These are phyloP conservation scores for Aspergillus floridensis DNA, from an alignment of 2,329 filamentous ascomycete genomes.

Conservation along the genomic window DNA sequence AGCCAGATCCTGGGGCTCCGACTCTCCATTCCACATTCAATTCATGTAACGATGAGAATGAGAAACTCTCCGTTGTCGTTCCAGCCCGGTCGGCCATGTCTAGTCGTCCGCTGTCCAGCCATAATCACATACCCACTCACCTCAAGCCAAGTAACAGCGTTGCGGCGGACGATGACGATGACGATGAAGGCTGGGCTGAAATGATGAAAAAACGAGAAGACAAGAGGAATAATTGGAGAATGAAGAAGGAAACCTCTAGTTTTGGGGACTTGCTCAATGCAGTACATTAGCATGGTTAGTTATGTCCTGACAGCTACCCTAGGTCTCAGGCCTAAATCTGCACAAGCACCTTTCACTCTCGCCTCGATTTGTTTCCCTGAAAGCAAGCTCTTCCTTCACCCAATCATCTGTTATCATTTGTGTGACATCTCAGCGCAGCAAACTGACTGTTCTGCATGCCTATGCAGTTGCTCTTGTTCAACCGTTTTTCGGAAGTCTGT, in stretches of 20 bases:
- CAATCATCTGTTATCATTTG: background rate
- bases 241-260: slow-evolving; percentile 39
- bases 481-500: background rate
- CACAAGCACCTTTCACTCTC: background rate
- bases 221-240: slow-evolving; percentile 48
- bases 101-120: slow-evolving; percentile 31
- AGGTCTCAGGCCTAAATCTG: background rate
- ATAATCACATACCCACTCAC: slow-evolving; percentile 17
- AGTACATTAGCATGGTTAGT: slow-evolving; percentile 28
- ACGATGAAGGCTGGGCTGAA: slow-evolving; percentile 51
- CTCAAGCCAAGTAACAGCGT: slow-evolving; percentile 19
- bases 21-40: slow-evolving; percentile 35
- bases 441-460: background rate
- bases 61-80: slow-evolving; percentile 21
- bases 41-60: slow-evolving; percentile 39
- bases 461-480: background rate
- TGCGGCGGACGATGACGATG: slow-evolving; percentile 45
- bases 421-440: background rate
- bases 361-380: background rate
- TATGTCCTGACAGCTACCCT: background rate
- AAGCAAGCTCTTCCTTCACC: slow-evolving; percentile 4
- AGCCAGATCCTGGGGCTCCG: slow-evolving; percentile 34
- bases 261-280: slow-evolving; percentile 40
- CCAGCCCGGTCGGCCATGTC: slow-evolving; percentile 25
- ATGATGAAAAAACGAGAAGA: slow-evolving; percentile 51